Evolutionary conservation across 768 basidiomycete species (phyloP).

Genomic region (Boletellus ananas): DNA sequence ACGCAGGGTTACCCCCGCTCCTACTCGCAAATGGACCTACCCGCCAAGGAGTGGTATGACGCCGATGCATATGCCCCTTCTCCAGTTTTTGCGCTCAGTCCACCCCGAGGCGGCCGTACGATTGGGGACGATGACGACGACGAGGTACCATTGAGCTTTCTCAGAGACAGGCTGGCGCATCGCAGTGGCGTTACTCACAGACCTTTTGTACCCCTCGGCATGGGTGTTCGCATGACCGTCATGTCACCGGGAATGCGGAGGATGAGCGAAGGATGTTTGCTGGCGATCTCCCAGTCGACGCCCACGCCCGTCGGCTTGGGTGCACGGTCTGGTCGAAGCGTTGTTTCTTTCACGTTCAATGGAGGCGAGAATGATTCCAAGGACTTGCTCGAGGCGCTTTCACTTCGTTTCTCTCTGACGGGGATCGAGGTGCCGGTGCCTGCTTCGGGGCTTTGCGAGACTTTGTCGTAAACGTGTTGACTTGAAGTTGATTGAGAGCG

Average conservation of each 20-base stretch:
- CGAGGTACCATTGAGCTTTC: constrained; percentile 12
- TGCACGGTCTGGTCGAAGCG: neutral
- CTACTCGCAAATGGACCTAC: constrained; percentile 4
- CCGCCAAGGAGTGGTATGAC: constrained; percentile 11
- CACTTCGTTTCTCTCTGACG: constrained; percentile 6
- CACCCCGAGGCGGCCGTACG: constrained; percentile 7
- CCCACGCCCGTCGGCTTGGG: constrained; percentile 15
- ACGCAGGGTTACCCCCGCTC: constrained; percentile 2
- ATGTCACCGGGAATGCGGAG: constrained; percentile 4
- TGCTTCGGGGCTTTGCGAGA: neutral
- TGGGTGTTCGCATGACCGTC: neutral
- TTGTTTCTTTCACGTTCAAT: constrained; percentile 9
- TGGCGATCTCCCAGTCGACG: constrained; percentile 11
- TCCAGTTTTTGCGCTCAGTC: constrained; percentile 16
- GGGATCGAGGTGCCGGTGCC: neutral
- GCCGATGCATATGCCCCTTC: constrained; percentile 11
- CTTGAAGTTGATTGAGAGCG: neutral
- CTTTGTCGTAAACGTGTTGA: neutral
- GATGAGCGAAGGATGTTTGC: constrained; percentile 21
- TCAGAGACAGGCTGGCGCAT: constrained; percentile 9
- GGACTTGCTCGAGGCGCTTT: constrained; percentile 22
- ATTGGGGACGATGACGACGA: constrained; percentile 13
- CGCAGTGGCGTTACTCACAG: neutral
- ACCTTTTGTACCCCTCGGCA: neutral
- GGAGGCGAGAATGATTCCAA: neutral